Evolutionary conservation across 2,329 filamentous ascomycete genomes (phyloP), one percentile per base, ranked within the genome.

Genomic region (Paraconiothyrium sp.): DNA sequence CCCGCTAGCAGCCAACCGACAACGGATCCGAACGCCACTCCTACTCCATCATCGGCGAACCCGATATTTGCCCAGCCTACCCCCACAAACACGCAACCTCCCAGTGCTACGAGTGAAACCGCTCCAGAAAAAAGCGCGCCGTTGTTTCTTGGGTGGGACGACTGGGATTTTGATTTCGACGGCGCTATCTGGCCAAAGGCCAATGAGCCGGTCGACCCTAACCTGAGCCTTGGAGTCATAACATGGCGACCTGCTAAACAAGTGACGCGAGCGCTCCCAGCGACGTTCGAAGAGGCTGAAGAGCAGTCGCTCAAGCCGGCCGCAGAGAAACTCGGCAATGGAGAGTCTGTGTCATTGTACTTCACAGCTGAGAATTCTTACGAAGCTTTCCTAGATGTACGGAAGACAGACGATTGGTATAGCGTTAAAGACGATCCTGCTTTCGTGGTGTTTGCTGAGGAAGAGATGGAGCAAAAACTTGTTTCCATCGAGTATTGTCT

Each of bases 271-370:
- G 78, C 81, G 20, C 65, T 84, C 27, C 80, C 82, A 20, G 72
- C 79, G 1, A 81, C 78, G 0, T 83, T 78, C 51, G 72, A 69
- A 4, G 79, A 83, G 67, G 81, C 80, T 14, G 81, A 83, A 66
- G 72, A 81, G 51, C 78, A 80, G 60, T 78, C 79, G 24, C 52
- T 80, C 47, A 78, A 79, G 27, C 77, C 79, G 14, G 72, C 76
- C 10, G 72, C 76, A 2, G 72, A 78, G 20, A 72, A 68, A 47
- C 63, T 79, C 7, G 68, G 70, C 24, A 79, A 82, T 30, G 81
- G 80, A 14, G 79, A 80, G 52, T 83, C 81, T 41, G 79, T 84
- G 3, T 86, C 84, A 1, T 79, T 82, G 55, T 85, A 86, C 62
- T 82, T 84, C 64, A 79, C 76, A 4, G 63, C 75, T 3, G 76